These are phyloP conservation scores for Akebia trifoliata DNA, from an alignment of 164 flowering plant species.

Conservation along the genomic window DNA sequence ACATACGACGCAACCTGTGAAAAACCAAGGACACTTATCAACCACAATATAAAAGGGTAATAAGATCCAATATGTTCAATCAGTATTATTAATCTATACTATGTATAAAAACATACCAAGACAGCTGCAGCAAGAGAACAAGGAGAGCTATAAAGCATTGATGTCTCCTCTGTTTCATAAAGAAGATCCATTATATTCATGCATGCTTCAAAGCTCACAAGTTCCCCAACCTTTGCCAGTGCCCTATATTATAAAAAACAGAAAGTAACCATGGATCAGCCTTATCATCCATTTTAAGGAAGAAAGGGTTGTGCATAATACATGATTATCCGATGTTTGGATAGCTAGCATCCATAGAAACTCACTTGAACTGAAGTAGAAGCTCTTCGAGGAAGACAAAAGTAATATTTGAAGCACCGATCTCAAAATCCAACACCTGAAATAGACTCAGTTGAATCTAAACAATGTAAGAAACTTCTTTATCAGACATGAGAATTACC, in stretches of 20 bases:
- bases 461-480: slow-evolving; percentile 4
- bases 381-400: slow-evolving; percentile 55
- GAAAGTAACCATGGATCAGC: background rate
- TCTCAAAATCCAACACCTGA: slow-evolving; percentile 64
- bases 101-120: slow-evolving; percentile 36
- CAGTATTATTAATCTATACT: background rate
- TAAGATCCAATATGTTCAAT: background rate
- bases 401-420: slow-evolving; percentile 47
- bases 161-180: slow-evolving; percentile 58
- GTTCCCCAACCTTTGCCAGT: slow-evolving; percentile 59
- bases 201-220: slow-evolving; percentile 52
- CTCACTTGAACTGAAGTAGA: slow-evolving; percentile 49
- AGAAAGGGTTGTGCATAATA: too few species aligned
- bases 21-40: slow-evolving; percentile 2
- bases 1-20: slow-evolving; percentile 63
- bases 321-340: too few species aligned
- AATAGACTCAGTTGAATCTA: slow-evolving; percentile 5
- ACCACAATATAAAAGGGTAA: background rate
- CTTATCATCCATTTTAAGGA: too few species aligned
- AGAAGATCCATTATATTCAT: slow-evolving; percentile 84
- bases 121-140: slow-evolving; percentile 61
- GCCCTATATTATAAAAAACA: slow-evolving; percentile 27
- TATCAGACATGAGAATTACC: slow-evolving; percentile 31
- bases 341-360: too few species aligned
- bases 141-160: slow-evolving; percentile 44